Base-by-base conservation (phyloP, 768 basidiomycete species). In the Termitomyces sp. region DNA sequence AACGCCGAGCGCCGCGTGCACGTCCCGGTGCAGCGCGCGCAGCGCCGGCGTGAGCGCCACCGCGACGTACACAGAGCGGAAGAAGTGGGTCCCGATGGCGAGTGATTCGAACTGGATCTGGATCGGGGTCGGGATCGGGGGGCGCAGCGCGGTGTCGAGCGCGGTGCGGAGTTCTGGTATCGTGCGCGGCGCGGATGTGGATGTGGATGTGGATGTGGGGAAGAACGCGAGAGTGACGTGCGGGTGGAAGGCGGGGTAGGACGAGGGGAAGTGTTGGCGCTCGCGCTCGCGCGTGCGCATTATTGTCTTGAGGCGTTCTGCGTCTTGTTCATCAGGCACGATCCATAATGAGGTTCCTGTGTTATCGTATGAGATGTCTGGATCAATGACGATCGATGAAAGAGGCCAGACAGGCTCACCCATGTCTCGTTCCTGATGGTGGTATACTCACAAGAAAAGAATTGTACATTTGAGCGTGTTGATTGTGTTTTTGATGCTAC, bases 261-360 rank as follows among this genome's bases (percentile, higher is more conserved):
- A 82, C 8, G 64, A 62, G 48, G 63, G 53, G 44, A 30, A 10
- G 69, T 72, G 38, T 69, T 61, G 58, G 7, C 45, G n/a, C 62
- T 62, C 52, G 48, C 42, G 48, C 45, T 59, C 63, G 64, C 61
- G 54, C 71, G 72, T 51, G 7, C 62, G 61, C 80, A 91, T 86
- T 56, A 80, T 62, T 12, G 64, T 69, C 61, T 71, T 67, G 24
- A 92, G 73, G 36, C 69, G 72, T 18, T 70, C 59, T 3, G 79
- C 71, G 60, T 82, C 78, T 9, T 65, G 54, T n/a, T 68, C 61
- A 16, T 74, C 65, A 6, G 89, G 87, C 14, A 91, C 83, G 32
- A 92, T 78, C 90, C 90, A 92, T 4, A 91, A 72, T 14, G 86
- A 74, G 50, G 83, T 64, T 13, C 85, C 87, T 88, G 61, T 32